Evolutionary conservation across 1,139 yeast genomes (phyloP).

Genomic region (Blastobotrys illinoisensis): DNA sequence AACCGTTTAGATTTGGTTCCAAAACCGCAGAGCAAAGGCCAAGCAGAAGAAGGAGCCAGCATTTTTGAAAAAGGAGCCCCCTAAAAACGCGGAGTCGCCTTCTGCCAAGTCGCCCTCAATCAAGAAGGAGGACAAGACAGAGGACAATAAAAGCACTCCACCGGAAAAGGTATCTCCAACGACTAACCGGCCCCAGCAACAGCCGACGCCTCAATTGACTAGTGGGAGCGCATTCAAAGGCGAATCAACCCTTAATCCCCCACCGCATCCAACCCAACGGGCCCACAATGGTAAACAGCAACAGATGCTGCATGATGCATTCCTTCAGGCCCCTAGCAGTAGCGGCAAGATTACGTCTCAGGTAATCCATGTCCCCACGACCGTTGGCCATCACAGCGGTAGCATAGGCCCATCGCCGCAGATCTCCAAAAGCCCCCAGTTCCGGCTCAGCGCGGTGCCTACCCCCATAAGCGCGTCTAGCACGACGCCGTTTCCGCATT

Average conservation of each 20-base stretch:
- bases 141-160: not conserved
- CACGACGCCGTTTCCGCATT: not conserved
- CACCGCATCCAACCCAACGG: constrained; percentile 6
- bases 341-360: constrained; percentile 13
- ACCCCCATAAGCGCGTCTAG: constrained; percentile 6
- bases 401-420: not conserved
- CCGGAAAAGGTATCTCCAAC: not conserved
- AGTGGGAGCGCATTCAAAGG: constrained; percentile 1
- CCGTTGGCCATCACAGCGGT: constrained; percentile 1
- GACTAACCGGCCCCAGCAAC: not conserved
- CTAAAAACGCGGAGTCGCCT: not conserved
- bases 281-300: constrained; percentile 8
- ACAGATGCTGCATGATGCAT: constrained; percentile 7
- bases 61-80: not conserved
- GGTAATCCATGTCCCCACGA: constrained; percentile 14
- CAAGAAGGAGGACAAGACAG: not conserved
- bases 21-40: constrained; percentile 30
- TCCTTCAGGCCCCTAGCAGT: constrained; percentile 6
- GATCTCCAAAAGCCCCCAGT: constrained; percentile 5
- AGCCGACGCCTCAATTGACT: not conserved
- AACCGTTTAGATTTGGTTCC: constrained; percentile 27
- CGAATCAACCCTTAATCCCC: constrained; percentile 11
- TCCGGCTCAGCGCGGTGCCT: not conserved
- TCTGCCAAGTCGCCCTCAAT: too few species aligned
- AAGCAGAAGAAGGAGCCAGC: constrained; percentile 10